Base-by-base conservation (phyloP, 768 basidiomycete genomes). In the Trichaptum fuscoviolaceum region DNA sequence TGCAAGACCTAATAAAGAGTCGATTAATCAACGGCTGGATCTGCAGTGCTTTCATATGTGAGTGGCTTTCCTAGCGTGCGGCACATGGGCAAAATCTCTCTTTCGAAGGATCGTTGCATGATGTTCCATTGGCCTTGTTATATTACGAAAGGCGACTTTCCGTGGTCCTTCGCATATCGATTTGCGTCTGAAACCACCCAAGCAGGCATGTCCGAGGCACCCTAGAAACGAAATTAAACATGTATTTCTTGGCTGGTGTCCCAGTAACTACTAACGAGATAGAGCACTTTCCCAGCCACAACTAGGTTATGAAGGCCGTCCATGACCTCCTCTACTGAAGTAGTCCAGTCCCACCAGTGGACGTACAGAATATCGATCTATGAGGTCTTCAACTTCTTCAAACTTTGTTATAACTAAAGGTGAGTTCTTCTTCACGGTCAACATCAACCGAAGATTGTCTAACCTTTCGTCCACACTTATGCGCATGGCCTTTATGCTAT, bases 241-340 rank as follows among this genome's bases (percentile, higher is more conserved):
- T 3, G 30, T 8, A 30, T 3, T 30, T 30, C 8, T 3, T 30
- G 30, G 8, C 30, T 30, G 30, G 30, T 30, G 30, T 30, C 8
- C 30, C 30, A 30, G 30, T 30, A 30, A 8, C 30, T 30, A 5
- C 68, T 2, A 34, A 77, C 78, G 12, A 77, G 72, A 68, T 83
- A 83, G 5, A 82, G 71, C 2, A 86, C 84, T 68, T 87, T 85
- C 18, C 85, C 82, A 35, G 77, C 70, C 10, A 72, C 73, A 35
- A 88, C 82, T 36, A 87, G 78, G 24, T 78, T 74, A 68, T 88
- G 83, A 7, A 88, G 75, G 9, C 77, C 73, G 57, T 80, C 78
- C 85, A 88, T 85, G 58, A 87, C 74, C 73, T 89, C 86, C 70
- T 84, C 81, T 59, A 88, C 77, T 18, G 77, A 76, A 10, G 83